phyloP scores from a whole-genome alignment of 805 yeast genomes.

The Kockiozyma suomiensis region DNA sequence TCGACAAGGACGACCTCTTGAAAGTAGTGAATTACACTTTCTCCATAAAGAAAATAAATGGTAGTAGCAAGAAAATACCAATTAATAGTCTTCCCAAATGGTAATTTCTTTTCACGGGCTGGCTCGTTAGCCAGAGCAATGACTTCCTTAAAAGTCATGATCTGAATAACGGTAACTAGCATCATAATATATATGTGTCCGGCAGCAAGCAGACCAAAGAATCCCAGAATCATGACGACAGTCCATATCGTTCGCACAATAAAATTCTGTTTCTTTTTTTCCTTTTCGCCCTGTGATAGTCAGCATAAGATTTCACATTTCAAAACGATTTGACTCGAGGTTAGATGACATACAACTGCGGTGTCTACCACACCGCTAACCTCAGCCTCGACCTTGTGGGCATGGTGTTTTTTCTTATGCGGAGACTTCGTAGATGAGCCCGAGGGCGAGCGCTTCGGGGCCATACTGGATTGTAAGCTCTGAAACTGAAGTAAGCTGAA shows the following conservation, averaged over 20 bases:
- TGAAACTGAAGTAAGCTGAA: not conserved
- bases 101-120: constrained; percentile 77
- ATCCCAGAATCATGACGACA: constrained; percentile 78
- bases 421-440: constrained; percentile 7
- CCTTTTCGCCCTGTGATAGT: constrained; percentile 47
- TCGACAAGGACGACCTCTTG: constrained; percentile 55
- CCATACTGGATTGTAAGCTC: not conserved
- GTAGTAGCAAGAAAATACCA: constrained; percentile 70
- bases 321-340: not conserved
- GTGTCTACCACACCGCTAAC: not conserved
- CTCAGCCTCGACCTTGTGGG: not conserved
- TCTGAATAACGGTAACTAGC: constrained; percentile 71
- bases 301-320: not conserved
- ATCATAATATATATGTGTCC: constrained; percentile 84
- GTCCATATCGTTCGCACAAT: constrained; percentile 91
- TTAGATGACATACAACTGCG: not conserved
- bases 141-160: constrained; percentile 86
- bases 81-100: constrained; percentile 47
- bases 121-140: constrained; percentile 84
- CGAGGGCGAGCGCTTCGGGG: constrained; percentile 11
- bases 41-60: constrained; percentile 87
- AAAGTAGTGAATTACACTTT: constrained; percentile 72
- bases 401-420: constrained; percentile 8
- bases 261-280: constrained; percentile 78
- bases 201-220: constrained; percentile 68